phyloP scores from a whole-genome alignment of 768 basidiomycete genomes.

The Termitomyces sp. region DNA sequence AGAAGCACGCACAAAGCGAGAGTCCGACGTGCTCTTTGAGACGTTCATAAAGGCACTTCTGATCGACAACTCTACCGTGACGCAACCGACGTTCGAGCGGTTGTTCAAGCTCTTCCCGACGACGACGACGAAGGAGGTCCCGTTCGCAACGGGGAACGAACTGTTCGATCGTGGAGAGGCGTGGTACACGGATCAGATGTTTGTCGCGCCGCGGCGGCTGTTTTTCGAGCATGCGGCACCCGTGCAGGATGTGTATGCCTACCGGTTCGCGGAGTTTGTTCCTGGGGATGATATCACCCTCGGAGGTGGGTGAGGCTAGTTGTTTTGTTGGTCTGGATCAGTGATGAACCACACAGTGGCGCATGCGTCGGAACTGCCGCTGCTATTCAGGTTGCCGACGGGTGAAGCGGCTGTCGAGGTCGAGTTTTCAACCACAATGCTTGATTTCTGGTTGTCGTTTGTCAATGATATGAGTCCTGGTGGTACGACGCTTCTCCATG shows the following conservation, averaged over 20 bases:
- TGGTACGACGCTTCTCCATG: constrained; percentile 30
- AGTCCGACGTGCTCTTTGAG: constrained; percentile 39
- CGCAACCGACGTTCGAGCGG: constrained; percentile 29
- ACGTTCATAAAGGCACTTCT: constrained; percentile 41
- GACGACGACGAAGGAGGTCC: constrained; percentile 31
- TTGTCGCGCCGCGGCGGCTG: constrained; percentile 41
- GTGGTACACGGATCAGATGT: constrained; percentile 60
- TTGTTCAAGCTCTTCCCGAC: constrained; percentile 36
- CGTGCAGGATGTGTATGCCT: constrained; percentile 44
- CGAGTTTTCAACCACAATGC: constrained; percentile 41
- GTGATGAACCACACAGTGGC: background rate
- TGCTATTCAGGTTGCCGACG: constrained; percentile 45
- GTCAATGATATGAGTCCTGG: constrained; percentile 52
- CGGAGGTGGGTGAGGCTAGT: constrained; percentile 36
- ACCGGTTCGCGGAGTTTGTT: constrained; percentile 53
- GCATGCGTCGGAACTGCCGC: constrained; percentile 42
- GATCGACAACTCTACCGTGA: constrained; percentile 46
- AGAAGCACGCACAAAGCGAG: constrained; percentile 26
- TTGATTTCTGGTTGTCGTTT: constrained; percentile 53
- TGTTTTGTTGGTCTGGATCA: background rate
- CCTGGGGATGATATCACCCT: constrained; percentile 42
- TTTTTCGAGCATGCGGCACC: constrained; percentile 45
- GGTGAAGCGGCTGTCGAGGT: constrained; percentile 28
- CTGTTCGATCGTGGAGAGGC: constrained; percentile 51
- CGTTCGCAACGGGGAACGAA: constrained; percentile 55